These are phyloP conservation scores for Starmerella geochares DNA, from an alignment of 805 yeast species.

Conservation along the genomic window DNA sequence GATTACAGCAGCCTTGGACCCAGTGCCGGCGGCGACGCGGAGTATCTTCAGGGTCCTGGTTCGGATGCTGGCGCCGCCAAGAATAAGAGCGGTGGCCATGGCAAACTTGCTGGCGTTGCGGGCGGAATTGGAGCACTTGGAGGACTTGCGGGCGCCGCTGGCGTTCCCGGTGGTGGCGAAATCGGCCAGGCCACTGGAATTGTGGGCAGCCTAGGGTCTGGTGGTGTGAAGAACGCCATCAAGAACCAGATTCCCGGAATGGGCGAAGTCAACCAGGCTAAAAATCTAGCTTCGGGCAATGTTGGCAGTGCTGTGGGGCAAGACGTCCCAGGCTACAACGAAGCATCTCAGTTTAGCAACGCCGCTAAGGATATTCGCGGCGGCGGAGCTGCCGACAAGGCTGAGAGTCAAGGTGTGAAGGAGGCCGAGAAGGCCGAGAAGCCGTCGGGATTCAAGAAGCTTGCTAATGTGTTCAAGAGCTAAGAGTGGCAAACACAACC, in stretches of 20 bases:
- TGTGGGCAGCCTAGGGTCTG: slow-evolving; percentile 1
- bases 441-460: slow-evolving; percentile 14
- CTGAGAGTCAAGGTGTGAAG: neutral
- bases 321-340: slow-evolving; percentile 14
- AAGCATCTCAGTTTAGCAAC: slow-evolving; percentile 10
- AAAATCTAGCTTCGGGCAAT: slow-evolving; percentile 9
- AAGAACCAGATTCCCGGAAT: slow-evolving; percentile 14
- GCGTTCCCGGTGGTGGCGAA: slow-evolving; percentile 13
- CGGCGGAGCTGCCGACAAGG: slow-evolving; percentile 11
- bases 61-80: neutral
- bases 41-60: slow-evolving; percentile 6
- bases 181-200: slow-evolving; percentile 6
- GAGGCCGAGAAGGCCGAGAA: slow-evolving; percentile 6
- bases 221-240: slow-evolving; percentile 8
- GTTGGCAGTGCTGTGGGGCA: slow-evolving; percentile 14
- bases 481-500: neutral
- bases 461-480: slow-evolving; percentile 18
- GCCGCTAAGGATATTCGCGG: slow-evolving; percentile 10
- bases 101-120: slow-evolving; percentile 8
- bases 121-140: slow-evolving; percentile 14
- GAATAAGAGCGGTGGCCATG: neutral
- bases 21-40: neutral
- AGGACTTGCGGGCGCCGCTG: slow-evolving; percentile 15
- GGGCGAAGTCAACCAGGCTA: slow-evolving; percentile 10
- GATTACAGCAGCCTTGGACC: slow-evolving; percentile 14